Conservation (phyloP, 345 rosid species). For the Laguncularia racemosa region DNA sequence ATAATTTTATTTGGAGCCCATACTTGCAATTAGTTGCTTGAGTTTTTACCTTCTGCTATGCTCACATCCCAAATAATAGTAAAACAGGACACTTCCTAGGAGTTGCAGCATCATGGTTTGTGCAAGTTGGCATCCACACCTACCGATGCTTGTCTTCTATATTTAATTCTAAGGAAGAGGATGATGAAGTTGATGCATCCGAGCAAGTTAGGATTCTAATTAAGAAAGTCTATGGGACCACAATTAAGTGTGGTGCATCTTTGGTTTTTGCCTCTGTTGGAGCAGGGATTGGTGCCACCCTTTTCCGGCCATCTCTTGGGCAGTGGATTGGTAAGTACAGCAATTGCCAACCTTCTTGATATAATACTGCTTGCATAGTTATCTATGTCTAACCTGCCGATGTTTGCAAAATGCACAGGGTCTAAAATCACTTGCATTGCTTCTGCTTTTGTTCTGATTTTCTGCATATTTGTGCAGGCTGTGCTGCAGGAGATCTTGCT, state of each 20-base stretch:
- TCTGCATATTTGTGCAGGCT: slow-evolving; percentile 40
- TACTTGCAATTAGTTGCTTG: neutral
- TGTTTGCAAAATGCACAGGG: no score
- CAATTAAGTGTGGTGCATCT: slow-evolving; percentile 70
- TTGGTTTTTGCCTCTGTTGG: slow-evolving; percentile 84
- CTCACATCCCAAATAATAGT: slow-evolving; percentile 8
- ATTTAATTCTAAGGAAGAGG: slow-evolving; percentile 34
- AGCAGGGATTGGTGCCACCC: slow-evolving; percentile 75
- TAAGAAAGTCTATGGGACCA: slow-evolving; percentile 58
- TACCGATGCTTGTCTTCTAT: slow-evolving; percentile 41
- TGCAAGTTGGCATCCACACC: slow-evolving; percentile 80
- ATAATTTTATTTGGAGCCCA: neutral
- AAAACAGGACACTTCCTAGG: slow-evolving; percentile 79
- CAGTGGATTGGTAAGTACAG: slow-evolving; percentile 86
- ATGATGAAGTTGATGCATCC: slow-evolving; percentile 18
- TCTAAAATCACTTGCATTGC: no score
- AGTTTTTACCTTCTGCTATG: slow-evolving; percentile 4
- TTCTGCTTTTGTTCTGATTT: no score
- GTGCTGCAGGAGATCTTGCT: slow-evolving; percentile 73
- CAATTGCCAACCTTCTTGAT: no score
- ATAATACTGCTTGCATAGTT: no score
- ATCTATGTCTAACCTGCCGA: no score
- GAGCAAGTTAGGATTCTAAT: slow-evolving; percentile 58
- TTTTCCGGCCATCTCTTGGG: slow-evolving; percentile 72
- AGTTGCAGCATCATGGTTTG: slow-evolving; percentile 77